Evolutionary conservation across 495 filamentous ascomycete species (phyloP).

Genomic region (Thozetella sp.): DNA sequence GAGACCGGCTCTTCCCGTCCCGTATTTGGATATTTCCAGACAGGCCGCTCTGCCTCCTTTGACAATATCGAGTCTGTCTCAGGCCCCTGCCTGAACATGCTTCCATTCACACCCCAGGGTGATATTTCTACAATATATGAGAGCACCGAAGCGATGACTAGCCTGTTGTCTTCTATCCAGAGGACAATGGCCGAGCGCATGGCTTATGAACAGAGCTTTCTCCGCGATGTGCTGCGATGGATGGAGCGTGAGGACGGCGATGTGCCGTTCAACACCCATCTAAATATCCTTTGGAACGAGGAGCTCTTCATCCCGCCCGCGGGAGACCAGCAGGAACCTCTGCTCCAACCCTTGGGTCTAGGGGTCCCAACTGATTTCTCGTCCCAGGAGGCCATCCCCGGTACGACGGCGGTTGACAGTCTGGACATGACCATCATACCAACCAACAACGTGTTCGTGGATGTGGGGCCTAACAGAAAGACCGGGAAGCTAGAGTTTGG

Average conservation of each 20-base stretch:
- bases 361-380: background rate
- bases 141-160: background rate
- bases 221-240: background rate
- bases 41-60: background rate
- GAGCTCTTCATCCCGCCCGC: background rate
- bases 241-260: background rate
- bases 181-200: background rate
- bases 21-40: background rate
- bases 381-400: background rate
- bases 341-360: background rate
- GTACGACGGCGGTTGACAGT: background rate
- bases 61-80: background rate
- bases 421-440: background rate
- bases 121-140: background rate
- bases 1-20: background rate
- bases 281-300: background rate
- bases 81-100: background rate
- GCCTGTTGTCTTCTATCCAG: background rate
- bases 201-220: background rate
- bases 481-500: background rate
- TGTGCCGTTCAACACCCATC: background rate
- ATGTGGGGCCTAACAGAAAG: background rate
- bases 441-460: background rate
- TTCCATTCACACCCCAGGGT: background rate
- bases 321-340: background rate